These are phyloP conservation scores for Kuraishia molischiana DNA, from an alignment of 805 yeast genomes.

Conservation along the genomic window DNA sequence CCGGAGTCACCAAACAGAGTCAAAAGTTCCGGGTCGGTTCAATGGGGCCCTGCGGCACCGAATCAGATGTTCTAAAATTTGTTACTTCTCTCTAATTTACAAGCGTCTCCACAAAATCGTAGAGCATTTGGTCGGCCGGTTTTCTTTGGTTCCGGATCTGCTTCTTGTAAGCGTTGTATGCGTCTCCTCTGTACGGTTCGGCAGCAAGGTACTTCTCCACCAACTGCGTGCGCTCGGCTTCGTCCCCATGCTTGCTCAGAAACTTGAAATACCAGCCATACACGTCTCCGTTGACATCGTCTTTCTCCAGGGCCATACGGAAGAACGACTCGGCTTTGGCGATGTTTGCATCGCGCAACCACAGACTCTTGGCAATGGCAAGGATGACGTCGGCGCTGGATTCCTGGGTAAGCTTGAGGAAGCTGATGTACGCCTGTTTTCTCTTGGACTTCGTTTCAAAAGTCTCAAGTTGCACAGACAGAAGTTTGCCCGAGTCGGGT, in stretches of 20 bases:
- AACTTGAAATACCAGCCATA: slow-evolving; percentile 61
- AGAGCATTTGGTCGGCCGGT: too few species aligned
- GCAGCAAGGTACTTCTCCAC: slow-evolving; percentile 26
- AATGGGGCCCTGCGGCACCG: too few species aligned
- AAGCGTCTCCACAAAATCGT: too few species aligned
- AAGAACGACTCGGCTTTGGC: slow-evolving; percentile 67
- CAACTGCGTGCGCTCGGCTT: slow-evolving; percentile 26
- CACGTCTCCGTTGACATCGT: slow-evolving; percentile 58
- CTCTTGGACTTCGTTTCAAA: slow-evolving; percentile 38
- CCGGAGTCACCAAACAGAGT: too few species aligned
- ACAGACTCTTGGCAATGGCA: slow-evolving; percentile 59
- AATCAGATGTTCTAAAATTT: too few species aligned
- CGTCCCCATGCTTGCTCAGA: slow-evolving; percentile 25
- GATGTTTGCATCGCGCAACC: slow-evolving; percentile 47
- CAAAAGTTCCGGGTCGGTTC: too few species aligned
- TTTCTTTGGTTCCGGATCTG: slow-evolving; percentile 21
- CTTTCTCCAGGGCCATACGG: slow-evolving; percentile 50
- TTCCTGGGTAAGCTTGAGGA: slow-evolving; percentile 49
- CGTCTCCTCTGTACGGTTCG: slow-evolving; percentile 52
- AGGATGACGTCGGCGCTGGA: slow-evolving; percentile 50
- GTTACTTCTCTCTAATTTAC: too few species aligned
- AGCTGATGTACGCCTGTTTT: slow-evolving; percentile 55
- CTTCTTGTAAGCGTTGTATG: slow-evolving; percentile 48
- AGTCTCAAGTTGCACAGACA: slow-evolving; percentile 51
- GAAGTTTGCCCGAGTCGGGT: slow-evolving; percentile 51